Percentiles rank a stretch among this genome's conserved stretches.
Conservation (phyloP, 805 yeast species). For the Ogataea methanolica region DNA sequence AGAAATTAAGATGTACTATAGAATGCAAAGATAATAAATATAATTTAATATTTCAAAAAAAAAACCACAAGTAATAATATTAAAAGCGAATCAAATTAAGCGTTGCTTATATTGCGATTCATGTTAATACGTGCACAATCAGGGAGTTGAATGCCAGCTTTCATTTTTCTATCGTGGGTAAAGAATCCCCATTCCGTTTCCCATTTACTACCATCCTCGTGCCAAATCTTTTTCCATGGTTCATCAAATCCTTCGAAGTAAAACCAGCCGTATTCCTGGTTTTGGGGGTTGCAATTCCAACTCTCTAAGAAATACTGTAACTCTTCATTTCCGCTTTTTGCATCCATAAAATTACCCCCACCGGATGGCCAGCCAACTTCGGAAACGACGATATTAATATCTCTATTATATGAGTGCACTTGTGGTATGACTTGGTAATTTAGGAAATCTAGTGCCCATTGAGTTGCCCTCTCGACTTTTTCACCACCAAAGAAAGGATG, state of each 20-base stretch:
- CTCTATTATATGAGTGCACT: conserved; percentile 20
- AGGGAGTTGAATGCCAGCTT: conserved; percentile 40
- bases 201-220: conserved; percentile 47
- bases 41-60: neutral
- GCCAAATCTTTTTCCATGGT: conserved; percentile 59
- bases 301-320: conserved; percentile 44
- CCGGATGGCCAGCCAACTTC: conserved; percentile 73
- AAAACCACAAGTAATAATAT: neutral
- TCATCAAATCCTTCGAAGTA: conserved; percentile 71
- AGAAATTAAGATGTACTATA: neutral
- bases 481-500: conserved; percentile 70
- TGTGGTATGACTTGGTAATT: conserved; percentile 39
- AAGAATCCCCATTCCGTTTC: conserved; percentile 74
- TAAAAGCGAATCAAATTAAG: neutral
- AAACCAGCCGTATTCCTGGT: conserved; percentile 42
- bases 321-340: conserved; percentile 43
- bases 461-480: conserved; percentile 38
- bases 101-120: neutral
- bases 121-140: conserved; percentile 17
- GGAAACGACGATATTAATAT: conserved; percentile 39
- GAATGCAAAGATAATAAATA: neutral
- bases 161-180: conserved; percentile 41
- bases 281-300: conserved; percentile 46
- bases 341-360: conserved; percentile 46
- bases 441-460: conserved; percentile 50